A percentile compares a stretch with the other conserved stretches of the same genome.
Evolutionary conservation across 192 early-diverging fungal genomes (phyloP).

Genomic region (Obelidium mucronatum): DNA sequence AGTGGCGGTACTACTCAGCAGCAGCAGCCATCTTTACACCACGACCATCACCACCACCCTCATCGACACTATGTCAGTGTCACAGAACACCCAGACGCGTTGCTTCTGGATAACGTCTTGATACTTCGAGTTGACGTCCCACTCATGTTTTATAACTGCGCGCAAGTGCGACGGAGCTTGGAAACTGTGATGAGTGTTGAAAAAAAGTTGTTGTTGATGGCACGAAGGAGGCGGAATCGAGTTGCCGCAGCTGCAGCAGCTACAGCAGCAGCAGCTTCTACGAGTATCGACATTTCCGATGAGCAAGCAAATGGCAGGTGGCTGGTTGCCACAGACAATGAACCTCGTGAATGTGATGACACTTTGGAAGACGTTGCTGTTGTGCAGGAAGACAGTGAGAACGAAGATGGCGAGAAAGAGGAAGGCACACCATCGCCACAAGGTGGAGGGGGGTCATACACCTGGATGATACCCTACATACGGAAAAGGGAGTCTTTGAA

Average conservation of each 20-base stretch:
- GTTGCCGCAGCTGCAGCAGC: neutral
- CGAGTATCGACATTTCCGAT: neutral
- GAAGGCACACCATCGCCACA: neutral
- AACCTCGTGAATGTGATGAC: neutral
- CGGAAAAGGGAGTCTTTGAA: neutral
- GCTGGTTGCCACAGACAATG: neutral
- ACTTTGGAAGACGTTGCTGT: neutral
- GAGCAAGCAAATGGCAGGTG: neutral
- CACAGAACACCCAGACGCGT: slow-evolving; percentile 44
- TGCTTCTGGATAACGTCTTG: slow-evolving; percentile 42
- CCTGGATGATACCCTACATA: neutral
- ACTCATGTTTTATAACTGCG: slow-evolving; percentile 53
- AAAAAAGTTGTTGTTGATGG: neutral
- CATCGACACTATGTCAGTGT: slow-evolving; percentile 35
- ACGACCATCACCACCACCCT: neutral
- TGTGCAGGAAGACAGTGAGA: no score
- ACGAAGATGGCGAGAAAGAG: neutral
- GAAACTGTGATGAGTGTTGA: slow-evolving; percentile 43
- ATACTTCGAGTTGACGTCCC: slow-evolving; percentile 42
- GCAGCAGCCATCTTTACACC: neutral
- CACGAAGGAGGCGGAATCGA: neutral
- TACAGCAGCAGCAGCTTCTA: neutral
- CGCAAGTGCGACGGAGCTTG: slow-evolving; percentile 41
- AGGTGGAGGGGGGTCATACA: no score
- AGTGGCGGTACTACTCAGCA: neutral